These are phyloP conservation scores for Exobasidium cylindrosporum DNA, from an alignment of 1,284 basidiomycete genomes.

Conservation along the genomic window DNA sequence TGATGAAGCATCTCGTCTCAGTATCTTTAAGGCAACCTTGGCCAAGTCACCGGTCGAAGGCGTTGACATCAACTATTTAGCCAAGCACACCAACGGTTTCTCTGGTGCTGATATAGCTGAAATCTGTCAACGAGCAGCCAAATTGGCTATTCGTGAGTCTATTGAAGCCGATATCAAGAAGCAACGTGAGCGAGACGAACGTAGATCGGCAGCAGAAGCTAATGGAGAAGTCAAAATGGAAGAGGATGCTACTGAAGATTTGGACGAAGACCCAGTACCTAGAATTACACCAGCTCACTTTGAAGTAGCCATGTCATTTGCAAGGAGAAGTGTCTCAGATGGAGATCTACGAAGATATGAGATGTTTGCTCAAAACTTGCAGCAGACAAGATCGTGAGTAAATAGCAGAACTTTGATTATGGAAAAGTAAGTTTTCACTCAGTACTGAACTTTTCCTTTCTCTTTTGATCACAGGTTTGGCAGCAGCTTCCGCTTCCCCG, in stretches of 20 bases:
- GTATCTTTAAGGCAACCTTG: slow-evolving; percentile 84
- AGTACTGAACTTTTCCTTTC: too few relatives aligned
- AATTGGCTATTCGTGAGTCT: slow-evolving; percentile 88
- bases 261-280: slow-evolving; percentile 80
- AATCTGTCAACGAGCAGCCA: slow-evolving; percentile 96
- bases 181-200: slow-evolving; percentile 63
- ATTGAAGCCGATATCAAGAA: slow-evolving; percentile 87
- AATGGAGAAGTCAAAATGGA: slow-evolving; percentile 63
- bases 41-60: slow-evolving; percentile 88
- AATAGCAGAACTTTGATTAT: too few relatives aligned
- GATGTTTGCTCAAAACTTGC: slow-evolving; percentile 53
- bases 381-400: slow-evolving; percentile 35
- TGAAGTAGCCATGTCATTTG: slow-evolving; percentile 92
- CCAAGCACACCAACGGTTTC: slow-evolving; percentile 94
- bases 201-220: slow-evolving; percentile 27
- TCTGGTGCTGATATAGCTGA: slow-evolving; percentile 99
- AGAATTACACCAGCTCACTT: slow-evolving; percentile 76
- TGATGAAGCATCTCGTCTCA: slow-evolving; percentile 84
- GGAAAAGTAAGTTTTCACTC: too few relatives aligned
- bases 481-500: slow-evolving; percentile 95
- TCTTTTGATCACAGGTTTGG: slow-evolving; percentile 65
- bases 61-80: slow-evolving; percentile 81
- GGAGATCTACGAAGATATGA: slow-evolving; percentile 86
- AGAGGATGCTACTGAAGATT: slow-evolving; percentile 60
- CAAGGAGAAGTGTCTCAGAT: slow-evolving; percentile 56